Evolutionary conservation across 768 basidiomycete species (phyloP).

Genomic region (Lyophyllum atratum): DNA sequence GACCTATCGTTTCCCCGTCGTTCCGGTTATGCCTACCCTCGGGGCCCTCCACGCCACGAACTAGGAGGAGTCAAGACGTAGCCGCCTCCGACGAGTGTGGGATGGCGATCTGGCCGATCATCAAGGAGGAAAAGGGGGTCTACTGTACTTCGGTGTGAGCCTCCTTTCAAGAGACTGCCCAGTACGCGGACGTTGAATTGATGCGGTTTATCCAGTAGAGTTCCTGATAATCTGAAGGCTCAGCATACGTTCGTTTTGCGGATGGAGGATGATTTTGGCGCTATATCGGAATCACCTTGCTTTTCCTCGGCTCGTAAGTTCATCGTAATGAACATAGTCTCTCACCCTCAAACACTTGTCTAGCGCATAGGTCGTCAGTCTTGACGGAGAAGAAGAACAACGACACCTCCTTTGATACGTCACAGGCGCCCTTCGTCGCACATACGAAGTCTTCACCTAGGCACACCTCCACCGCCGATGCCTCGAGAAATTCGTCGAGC

Average conservation of each 20-base stretch:
- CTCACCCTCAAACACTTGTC: background rate
- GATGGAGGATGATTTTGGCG: constrained; percentile 26
- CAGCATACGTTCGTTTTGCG: constrained; percentile 8
- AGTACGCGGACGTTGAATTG: background rate
- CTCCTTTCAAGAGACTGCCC: background rate
- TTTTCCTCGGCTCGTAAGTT: constrained; percentile 29
- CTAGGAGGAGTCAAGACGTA: constrained; percentile 1
- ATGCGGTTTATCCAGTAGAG: constrained; percentile 4
- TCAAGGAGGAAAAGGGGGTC: constrained; percentile 20
- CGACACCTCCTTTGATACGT: background rate
- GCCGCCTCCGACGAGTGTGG: constrained; percentile 19
- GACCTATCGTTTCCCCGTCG: constrained; percentile 13
- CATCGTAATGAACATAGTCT: background rate
- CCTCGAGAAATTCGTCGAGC: background rate
- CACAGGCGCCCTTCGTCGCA: background rate
- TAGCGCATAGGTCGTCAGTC: background rate
- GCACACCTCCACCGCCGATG: background rate
- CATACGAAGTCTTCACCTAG: background rate
- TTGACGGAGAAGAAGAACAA: background rate
- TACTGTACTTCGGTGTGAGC: constrained; percentile 27
- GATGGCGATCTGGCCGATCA: constrained; percentile 19
- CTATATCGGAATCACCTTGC: constrained; percentile 21
- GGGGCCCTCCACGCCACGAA: background rate
- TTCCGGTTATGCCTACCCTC: constrained; percentile 20
- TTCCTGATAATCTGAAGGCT: background rate